Percentiles rank a stretch among this genome's conserved stretches.
These are phyloP conservation scores for Penicillium canariense DNA, from an alignment of 495 filamentous ascomycete genomes.

Conservation along the genomic window DNA sequence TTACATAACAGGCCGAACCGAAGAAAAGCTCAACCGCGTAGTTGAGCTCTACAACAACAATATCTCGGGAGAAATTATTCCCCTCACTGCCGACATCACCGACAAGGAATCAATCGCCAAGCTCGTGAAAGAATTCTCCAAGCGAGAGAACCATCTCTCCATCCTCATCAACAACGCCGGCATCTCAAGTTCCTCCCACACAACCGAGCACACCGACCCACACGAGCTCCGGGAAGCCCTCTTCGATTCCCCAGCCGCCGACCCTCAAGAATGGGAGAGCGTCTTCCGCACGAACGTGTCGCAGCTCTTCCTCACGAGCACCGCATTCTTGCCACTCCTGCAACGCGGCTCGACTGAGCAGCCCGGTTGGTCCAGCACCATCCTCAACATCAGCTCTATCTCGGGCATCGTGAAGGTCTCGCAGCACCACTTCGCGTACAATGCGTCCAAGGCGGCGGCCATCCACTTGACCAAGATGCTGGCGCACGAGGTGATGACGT, in stretches of 20 bases:
- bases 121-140: slow-evolving; percentile 44
- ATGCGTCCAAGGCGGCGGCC: slow-evolving; percentile 49
- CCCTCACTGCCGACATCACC: slow-evolving; percentile 51
- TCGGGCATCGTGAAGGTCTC: slow-evolving; percentile 48
- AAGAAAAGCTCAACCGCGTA: slow-evolving; percentile 55
- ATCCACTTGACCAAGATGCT: slow-evolving; percentile 56
- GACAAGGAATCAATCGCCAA: slow-evolving; percentile 44
- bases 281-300: slow-evolving; percentile 50
- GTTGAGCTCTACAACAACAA: slow-evolving; percentile 42
- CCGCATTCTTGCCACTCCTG: slow-evolving; percentile 39
- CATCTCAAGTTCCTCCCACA: slow-evolving; percentile 35
- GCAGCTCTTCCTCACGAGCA: slow-evolving; percentile 47
- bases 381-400: slow-evolving; percentile 61
- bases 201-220: slow-evolving; percentile 36
- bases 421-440: slow-evolving; percentile 55
- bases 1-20: slow-evolving; percentile 59
- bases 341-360: slow-evolving; percentile 46
- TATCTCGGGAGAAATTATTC: slow-evolving; percentile 56
- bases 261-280: slow-evolving; percentile 45
- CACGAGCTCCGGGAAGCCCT: slow-evolving; percentile 53
- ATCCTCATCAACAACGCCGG: slow-evolving; percentile 60
- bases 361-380: slow-evolving; percentile 50
- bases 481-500: slow-evolving; percentile 46
- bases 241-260: slow-evolving; percentile 46
- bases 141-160: slow-evolving; percentile 43